Percentiles rank a stretch among this genome's conserved stretches.
Conservation (phyloP, 495 filamentous ascomycete species). For the Aspergillus asperescens region DNA sequence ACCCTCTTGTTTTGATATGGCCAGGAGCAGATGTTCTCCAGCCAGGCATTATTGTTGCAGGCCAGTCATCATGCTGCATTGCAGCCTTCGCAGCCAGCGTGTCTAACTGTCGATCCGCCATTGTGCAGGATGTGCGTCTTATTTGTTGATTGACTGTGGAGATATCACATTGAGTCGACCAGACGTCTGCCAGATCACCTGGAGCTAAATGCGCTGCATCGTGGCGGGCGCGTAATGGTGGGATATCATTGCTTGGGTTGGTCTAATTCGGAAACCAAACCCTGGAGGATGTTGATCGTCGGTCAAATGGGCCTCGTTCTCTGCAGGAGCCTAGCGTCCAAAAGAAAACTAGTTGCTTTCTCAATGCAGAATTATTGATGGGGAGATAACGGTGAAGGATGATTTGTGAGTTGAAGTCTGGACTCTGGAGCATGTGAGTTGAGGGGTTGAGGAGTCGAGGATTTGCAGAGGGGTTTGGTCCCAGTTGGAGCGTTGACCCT, state of each 20-base stretch:
- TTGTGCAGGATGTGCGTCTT: constrained; percentile 9
- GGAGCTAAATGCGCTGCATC: constrained; percentile 1
- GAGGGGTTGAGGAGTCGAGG: background rate
- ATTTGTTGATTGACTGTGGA: constrained; percentile 11
- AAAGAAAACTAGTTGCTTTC: background rate
- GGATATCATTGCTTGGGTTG: constrained; percentile 15
- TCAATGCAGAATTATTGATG: background rate
- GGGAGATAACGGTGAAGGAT: background rate
- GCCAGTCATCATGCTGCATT: constrained; percentile 4
- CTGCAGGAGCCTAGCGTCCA: constrained; percentile 2
- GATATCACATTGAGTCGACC: constrained; percentile 11
- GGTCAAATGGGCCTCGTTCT: background rate
- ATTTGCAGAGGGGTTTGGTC: background rate
- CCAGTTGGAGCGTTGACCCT: background rate
- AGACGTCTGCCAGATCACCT: constrained; percentile 5
- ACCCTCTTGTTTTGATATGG: constrained; percentile 11
- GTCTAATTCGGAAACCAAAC: constrained; percentile 4
- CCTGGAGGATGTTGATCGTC: background rate
- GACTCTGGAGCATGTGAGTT: too few species aligned
- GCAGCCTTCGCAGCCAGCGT: constrained; percentile 16
- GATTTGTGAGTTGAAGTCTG: too few species aligned
- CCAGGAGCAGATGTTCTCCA: background rate
- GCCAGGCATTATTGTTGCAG: background rate
- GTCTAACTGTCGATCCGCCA: constrained; percentile 18
- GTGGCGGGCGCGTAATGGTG: constrained; percentile 22